Percentiles rank a stretch among this genome's conserved stretches.
Conservation (phyloP, 2,329 filamentous ascomycete genomes). For the Fusarium newnesense region DNA sequence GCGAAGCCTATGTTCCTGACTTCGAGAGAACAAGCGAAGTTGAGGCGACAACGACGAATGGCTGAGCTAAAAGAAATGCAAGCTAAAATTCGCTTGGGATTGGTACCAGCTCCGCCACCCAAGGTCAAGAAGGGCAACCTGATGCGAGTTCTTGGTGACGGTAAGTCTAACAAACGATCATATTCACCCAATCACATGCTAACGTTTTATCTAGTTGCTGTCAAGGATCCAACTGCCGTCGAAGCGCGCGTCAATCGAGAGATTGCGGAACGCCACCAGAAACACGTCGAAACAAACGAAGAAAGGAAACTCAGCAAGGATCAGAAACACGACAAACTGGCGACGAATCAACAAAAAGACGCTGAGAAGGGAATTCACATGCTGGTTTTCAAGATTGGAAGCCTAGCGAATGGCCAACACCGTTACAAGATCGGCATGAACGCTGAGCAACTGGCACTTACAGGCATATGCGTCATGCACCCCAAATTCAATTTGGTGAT, state of each 20-base stretch:
- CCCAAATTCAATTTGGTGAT: constrained; percentile 90
- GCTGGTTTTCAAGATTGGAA: constrained; percentile 89
- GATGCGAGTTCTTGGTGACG: constrained; percentile 93
- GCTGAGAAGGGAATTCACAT: constrained; percentile 86
- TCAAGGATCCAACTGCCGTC: constrained; percentile 97
- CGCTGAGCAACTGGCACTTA: constrained; percentile 87
- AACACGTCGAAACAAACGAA: constrained; percentile 83
- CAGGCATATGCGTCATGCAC: constrained; percentile 91
- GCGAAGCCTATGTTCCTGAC: constrained; percentile 95
- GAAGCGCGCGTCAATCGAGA: constrained; percentile 94
- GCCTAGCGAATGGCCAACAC: constrained; percentile 90
- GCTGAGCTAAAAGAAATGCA: constrained; percentile 95
- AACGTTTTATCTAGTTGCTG: constrained; percentile 58
- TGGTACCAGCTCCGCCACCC: constrained; percentile 89
- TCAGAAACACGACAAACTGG: constrained; percentile 84
- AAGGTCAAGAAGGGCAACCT: constrained; percentile 98
- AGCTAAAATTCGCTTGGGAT: constrained; percentile 90
- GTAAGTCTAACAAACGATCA: constrained; percentile 54
- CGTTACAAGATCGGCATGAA: constrained; percentile 94
- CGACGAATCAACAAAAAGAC: constrained; percentile 85
- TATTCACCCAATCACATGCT: constrained; percentile 18
- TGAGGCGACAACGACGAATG: constrained; percentile 89
- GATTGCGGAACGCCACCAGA: constrained; percentile 84
- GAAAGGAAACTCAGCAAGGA: constrained; percentile 90
- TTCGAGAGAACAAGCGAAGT: constrained; percentile 87